phyloP scores from a whole-genome alignment of 495 filamentous ascomycete species.

The Arthonia radiata region DNA sequence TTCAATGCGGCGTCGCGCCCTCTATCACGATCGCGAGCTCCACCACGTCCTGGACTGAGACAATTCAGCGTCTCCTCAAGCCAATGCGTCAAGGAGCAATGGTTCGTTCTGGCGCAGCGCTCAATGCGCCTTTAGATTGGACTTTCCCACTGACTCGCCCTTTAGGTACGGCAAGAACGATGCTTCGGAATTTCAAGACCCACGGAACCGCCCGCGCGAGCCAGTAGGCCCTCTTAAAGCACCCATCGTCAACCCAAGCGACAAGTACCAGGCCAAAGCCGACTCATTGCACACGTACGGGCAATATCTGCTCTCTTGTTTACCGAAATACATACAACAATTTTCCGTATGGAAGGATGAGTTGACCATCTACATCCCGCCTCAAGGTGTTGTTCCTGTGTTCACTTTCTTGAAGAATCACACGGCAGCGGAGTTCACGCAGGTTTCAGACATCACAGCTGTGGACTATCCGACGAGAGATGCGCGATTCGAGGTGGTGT shows the following conservation, averaged over 20 bases:
- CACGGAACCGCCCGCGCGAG: too few species aligned
- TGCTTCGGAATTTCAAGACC: too few species aligned
- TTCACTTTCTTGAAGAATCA: constrained; percentile 94
- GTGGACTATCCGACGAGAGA: constrained; percentile 89
- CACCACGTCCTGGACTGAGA: too few species aligned
- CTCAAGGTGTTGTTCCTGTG: constrained; percentile 65
- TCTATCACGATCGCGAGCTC: too few species aligned
- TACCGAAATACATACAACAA: constrained; percentile 96
- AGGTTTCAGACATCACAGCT: constrained; percentile 71
- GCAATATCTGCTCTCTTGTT: constrained; percentile 82
- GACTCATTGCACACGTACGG: constrained; percentile 79
- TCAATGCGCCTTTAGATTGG: too few species aligned
- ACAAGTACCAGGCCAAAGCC: constrained; percentile 70
- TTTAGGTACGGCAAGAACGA: too few species aligned
- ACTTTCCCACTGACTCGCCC: too few species aligned
- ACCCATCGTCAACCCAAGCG: constrained; percentile 71
- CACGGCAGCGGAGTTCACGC: constrained; percentile 89
- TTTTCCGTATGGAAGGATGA: constrained; percentile 99
- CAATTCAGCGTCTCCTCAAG: too few species aligned
- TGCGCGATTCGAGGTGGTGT: constrained; percentile 92
- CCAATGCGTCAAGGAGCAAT: too few species aligned
- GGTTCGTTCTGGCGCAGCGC: too few species aligned
- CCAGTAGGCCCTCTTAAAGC: constrained; percentile 36
- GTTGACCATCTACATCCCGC: constrained; percentile 75
- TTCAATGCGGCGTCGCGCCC: too few species aligned